Evolutionary conservation across 257 asterid species (phyloP).

Genomic region (Solanum ossicruentum): DNA sequence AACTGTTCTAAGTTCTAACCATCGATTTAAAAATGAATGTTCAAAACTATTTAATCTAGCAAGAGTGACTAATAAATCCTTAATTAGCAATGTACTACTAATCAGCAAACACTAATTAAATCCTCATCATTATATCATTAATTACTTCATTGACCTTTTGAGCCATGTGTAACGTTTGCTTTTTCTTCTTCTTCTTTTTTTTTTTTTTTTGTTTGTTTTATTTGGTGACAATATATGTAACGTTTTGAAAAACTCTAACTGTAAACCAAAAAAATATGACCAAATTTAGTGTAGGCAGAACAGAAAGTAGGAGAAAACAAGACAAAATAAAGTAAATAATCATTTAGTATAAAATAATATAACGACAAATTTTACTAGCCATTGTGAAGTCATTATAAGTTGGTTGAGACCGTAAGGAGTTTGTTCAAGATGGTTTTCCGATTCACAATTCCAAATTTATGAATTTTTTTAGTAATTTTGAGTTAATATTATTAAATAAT

Average conservation of each 20-base stretch:
- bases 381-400: not conserved
- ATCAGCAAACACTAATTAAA: not conserved
- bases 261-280: not conserved
- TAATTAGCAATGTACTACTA: not conserved
- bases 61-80: not conserved
- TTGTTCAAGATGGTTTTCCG: not conserved
- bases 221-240: not conserved
- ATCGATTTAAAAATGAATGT: not conserved
- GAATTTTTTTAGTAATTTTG: accelerated
- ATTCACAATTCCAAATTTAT: not conserved
- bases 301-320: not conserved
- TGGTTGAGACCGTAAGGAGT: not conserved
- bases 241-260: not conserved
- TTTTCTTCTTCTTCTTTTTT: not conserved
- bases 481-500: no score
- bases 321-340: not conserved
- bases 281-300: not conserved
- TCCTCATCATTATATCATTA: not conserved
- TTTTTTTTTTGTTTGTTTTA: not conserved
- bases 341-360: not conserved
- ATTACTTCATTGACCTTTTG: not conserved
- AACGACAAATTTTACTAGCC: not conserved
- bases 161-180: not conserved
- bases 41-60: not conserved
- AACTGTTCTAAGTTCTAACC: not conserved